Base-by-base conservation (phyloP, 2,329 filamentous ascomycete genomes). In the Penicillium sp. region DNA sequence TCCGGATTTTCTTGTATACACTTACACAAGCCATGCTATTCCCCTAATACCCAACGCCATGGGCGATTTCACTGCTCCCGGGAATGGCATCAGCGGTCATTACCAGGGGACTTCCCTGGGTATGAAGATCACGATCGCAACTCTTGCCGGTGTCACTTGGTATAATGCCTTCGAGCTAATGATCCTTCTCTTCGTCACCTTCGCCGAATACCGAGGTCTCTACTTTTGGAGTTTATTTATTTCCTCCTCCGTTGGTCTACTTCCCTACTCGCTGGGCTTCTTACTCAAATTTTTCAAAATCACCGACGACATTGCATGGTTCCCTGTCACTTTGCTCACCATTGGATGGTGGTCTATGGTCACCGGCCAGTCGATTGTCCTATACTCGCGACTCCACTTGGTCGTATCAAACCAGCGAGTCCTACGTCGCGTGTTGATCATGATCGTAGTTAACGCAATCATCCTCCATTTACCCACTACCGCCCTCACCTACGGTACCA, bases 151-250 rank as follows among this genome's bases (percentile, higher is more conserved):
- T 7, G 68, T 81, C 42, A 72, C 78, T 37, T 77, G 76, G 71
- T 81, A 81, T 62, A 81, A 80, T 59, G 76, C 76, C 42, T 65
- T 79, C 44, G 79, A 81, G 55, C 73, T 81, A 29, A 68, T 77
- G 54, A 68, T 79, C 40, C 73, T 80, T 42, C 70, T 80, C 53
- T 79, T 79, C 49, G 72, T 76, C 56, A 80, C 77, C 6, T 81
- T 81, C 59, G 73, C 71, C 41, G 67, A 70, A 50, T 78, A 75
- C 46, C 68, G 65, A 29, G 77, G 78, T 4, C 69, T 80, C 10
- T 81, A 81, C 66, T 81, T 81, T 64, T 81, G 77, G 75, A 77
- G 74, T 57, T 65, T 79, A 42, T 58, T 80, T n/a, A 57, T 77
- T 12, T 73, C 78, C 2, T 75, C 76, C 12, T 68, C 72, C 13